Evolutionary conservation across 148 eudicot species (phyloP), one percentile per base, ranked within the genome.

Genomic region (Tetragonia tetragonoides): DNA sequence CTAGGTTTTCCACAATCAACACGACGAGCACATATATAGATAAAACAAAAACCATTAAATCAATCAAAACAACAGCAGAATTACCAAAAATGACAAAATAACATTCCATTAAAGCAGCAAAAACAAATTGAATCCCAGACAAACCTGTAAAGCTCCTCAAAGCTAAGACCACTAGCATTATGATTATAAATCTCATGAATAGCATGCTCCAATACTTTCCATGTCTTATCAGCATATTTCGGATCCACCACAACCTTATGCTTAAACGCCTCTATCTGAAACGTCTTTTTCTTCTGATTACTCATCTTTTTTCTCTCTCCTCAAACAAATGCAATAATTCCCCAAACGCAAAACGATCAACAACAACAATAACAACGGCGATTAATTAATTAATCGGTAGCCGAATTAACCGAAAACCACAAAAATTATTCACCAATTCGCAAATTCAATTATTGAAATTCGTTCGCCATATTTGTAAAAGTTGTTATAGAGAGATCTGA

Each of bases 151-250:
- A 92, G 88, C 84, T 90, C 94, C 87, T 92, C 94, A 70, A 90
- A 92, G 75, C 92, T 90, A 61, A 92, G 91, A 20, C 89, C 91
- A 82, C 91, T 89, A 56, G 94, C 89, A 79, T 92, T 92, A 60
- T 87, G 90, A 83, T 92, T 92, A 71, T 92, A 90, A 81, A 92
- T 92, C 86, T 92, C 91, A 68, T 84, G 86, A 77, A 90, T 92
- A 14, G 97, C 94, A 79, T 92, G 90, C 67, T 92, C 97, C 61
- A 92, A 65, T n/a, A 90, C 80, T 85, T 83, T 92, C 97, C 97
- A 92, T 3, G 92, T 92, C 84, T 87, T 92, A 2, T 92, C 97
- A 4, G 94, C 91, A 66, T 90, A 92, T 80, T 92, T 88, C 9
- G 94, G 92, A 87, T 92, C 97, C 68, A 92, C 91, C 68, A 92